phyloP scores from a whole-genome alignment of 2,329 filamentous ascomycete species.

The Trichoderma polysporum region DNA sequence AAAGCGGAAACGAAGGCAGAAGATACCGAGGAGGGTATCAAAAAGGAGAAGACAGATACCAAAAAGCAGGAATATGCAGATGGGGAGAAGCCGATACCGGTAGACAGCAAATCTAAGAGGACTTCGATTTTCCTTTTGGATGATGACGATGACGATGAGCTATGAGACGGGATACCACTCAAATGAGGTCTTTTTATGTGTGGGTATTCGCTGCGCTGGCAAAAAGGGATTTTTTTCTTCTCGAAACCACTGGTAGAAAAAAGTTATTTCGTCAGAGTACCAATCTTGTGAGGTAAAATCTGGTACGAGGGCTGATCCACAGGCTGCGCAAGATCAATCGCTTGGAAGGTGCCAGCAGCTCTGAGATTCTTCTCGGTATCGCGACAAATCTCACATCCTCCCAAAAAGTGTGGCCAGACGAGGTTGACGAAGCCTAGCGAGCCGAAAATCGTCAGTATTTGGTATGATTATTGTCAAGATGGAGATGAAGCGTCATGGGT shows the following conservation, averaged over 20 bases:
- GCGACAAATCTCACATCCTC: slow-evolving; percentile 52
- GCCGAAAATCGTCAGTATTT: not conserved
- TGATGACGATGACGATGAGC: slow-evolving; percentile 41
- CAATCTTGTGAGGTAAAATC: slow-evolving; percentile 50
- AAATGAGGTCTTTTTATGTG: not conserved
- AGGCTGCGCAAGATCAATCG: slow-evolving; percentile 47
- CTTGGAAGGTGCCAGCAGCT: slow-evolving; percentile 51
- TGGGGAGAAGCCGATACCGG: slow-evolving; percentile 26
- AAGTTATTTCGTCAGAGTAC: slow-evolving; percentile 52
- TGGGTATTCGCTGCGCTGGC: not conserved
- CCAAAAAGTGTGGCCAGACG: slow-evolving; percentile 52
- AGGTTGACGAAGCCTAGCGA: slow-evolving; percentile 49
- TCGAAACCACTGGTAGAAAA: not conserved
- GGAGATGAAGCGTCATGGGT: not conserved
- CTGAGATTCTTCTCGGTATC: slow-evolving; percentile 48
- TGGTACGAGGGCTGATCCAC: slow-evolving; percentile 43
- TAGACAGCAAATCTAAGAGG: slow-evolving; percentile 29
- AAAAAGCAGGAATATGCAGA: slow-evolving; percentile 9
- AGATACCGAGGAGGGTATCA: slow-evolving; percentile 20
- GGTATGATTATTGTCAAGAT: not conserved
- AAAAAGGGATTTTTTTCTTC: not conserved
- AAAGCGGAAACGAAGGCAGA: slow-evolving; percentile 18
- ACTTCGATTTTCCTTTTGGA: slow-evolving; percentile 41
- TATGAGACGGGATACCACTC: slow-evolving; percentile 27
- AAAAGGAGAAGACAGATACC: slow-evolving; percentile 25